These are phyloP conservation scores for Didymella exigua DNA, from an alignment of 2,329 filamentous ascomycete genomes.

Conservation along the genomic window DNA sequence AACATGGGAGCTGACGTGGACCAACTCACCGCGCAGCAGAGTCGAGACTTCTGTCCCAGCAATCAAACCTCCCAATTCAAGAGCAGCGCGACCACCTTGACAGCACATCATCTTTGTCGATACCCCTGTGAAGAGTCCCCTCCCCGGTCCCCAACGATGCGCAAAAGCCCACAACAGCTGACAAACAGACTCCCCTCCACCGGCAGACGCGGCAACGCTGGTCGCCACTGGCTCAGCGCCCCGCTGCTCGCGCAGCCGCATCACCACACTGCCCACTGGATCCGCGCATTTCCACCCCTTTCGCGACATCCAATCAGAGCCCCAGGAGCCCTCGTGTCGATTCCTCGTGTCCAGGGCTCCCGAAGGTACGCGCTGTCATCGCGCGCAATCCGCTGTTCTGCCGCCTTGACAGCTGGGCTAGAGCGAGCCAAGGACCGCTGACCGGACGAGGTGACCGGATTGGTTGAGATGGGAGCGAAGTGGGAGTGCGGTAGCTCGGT, in stretches of 20 bases:
- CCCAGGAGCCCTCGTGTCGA: not conserved
- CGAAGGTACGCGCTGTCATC: slow-evolving; percentile 1
- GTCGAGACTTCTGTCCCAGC: not conserved
- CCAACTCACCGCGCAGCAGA: not conserved
- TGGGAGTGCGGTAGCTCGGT: too few species aligned
- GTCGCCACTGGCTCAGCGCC: slow-evolving; percentile 3
- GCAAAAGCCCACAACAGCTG: not conserved
- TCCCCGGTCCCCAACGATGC: not conserved
- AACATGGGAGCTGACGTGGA: not conserved
- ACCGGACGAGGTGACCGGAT: not conserved
- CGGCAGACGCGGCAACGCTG: not conserved
- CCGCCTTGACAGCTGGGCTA: slow-evolving; percentile 3
- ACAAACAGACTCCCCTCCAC: not conserved
- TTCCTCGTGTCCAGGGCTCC: not conserved
- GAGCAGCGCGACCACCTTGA: not conserved
- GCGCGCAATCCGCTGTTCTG: not conserved
- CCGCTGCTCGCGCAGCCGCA: not conserved
- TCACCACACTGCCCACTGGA: not conserved
- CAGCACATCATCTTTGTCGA: not conserved
- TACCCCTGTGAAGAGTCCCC: not conserved
- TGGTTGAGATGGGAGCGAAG: not conserved
- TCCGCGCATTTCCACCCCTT: not conserved
- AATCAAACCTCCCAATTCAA: not conserved
- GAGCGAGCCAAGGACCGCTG: not conserved
- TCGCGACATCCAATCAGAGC: not conserved